Percentiles rank a stretch among this genome's conserved stretches.
Conservation (phyloP, 176 grass and related monocot species). For the Luzula sylvatica region DNA sequence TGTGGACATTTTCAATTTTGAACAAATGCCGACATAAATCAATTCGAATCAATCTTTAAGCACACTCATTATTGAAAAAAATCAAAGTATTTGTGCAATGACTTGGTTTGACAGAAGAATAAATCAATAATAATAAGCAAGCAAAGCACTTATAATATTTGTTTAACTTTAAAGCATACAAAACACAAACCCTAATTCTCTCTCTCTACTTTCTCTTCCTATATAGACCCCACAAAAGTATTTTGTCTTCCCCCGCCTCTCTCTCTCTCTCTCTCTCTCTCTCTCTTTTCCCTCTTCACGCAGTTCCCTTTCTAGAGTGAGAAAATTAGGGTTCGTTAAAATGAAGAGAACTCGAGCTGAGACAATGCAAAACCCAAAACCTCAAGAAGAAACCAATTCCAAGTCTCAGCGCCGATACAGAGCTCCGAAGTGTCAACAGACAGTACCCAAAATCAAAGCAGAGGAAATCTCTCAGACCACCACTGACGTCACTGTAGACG, state of each 20-base stretch:
- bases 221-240: constrained; percentile 16
- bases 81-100: too few species aligned
- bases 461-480: constrained; percentile 9
- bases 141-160: constrained; percentile 6
- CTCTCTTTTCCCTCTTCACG: background rate
- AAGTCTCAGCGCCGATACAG: constrained; percentile 19
- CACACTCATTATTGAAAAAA: too few species aligned
- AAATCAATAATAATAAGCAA: background rate
- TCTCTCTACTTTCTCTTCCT: constrained; percentile 5
- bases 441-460: background rate
- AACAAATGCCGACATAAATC: too few species aligned
- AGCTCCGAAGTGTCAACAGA: background rate
- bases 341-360: constrained; percentile 20
- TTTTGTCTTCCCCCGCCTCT: background rate
- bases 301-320: background rate
- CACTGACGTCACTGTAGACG: background rate
- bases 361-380: constrained; percentile 16
- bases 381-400: constrained; percentile 6
- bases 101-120: background rate
- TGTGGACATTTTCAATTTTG: too few species aligned
- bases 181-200: constrained; percentile 15
- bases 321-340: background rate
- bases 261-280: background rate
- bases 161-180: background rate
- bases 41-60: too few species aligned